Percentiles rank a stretch among this genome's conserved stretches.
Conservation (phyloP, 2,329 filamentous ascomycete species). For the Zymoseptoria brevis region DNA sequence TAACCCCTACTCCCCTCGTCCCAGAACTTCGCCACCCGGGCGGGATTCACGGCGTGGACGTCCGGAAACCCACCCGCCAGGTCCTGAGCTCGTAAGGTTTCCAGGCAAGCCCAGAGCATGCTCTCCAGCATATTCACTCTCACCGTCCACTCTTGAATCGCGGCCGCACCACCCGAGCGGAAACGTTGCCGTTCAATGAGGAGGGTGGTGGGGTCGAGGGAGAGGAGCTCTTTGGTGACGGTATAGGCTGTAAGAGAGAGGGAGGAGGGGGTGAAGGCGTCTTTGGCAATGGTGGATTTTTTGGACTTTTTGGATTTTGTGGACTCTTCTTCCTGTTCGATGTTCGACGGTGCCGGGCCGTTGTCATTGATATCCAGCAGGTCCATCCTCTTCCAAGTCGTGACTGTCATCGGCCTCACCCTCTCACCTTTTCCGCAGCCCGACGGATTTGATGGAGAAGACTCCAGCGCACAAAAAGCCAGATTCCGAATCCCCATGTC, state of each 20-base stretch:
- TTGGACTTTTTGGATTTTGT: neutral
- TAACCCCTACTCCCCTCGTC: conserved; percentile 15
- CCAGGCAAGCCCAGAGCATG: conserved; percentile 67
- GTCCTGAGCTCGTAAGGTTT: conserved; percentile 39
- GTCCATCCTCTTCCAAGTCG: conserved; percentile 32
- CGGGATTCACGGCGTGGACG: conserved; percentile 47
- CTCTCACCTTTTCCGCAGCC: neutral
- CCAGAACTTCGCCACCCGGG: conserved; percentile 51
- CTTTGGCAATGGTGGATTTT: conserved; percentile 2
- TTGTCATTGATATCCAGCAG: conserved; percentile 12
- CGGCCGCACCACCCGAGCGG: conserved; percentile 55
- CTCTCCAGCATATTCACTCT: conserved; percentile 74
- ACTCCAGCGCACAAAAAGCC: conserved; percentile 56
- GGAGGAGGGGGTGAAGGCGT: conserved; percentile 37
- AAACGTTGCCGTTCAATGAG: conserved; percentile 61
- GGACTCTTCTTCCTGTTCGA: neutral
- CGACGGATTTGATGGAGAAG: neutral
- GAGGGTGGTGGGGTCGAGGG: conserved; percentile 56
- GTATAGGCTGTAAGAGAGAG: conserved; percentile 50
- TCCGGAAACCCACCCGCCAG: conserved; percentile 13
- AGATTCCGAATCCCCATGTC: conserved; percentile 81
- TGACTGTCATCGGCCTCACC: conserved; percentile 19
- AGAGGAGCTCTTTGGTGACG: conserved; percentile 45
- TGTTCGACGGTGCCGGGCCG: no score
- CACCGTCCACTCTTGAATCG: conserved; percentile 74